These are phyloP conservation scores for Xylariaceae sp. DNA, from an alignment of 2,329 filamentous ascomycete species.

Conservation along the genomic window DNA sequence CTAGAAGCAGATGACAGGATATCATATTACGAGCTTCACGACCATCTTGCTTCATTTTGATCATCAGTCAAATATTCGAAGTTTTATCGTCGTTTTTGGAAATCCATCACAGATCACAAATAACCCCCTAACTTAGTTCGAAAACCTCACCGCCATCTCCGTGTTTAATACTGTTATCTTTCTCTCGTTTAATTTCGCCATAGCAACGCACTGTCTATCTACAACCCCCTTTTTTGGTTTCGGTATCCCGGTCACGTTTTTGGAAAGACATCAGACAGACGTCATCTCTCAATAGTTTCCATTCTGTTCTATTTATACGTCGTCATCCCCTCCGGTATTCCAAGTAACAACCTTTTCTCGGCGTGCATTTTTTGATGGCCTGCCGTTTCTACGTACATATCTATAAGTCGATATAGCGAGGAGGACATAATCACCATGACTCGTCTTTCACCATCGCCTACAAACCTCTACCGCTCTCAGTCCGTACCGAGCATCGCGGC, in stretches of 20 bases:
- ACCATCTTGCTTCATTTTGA: too few relatives aligned
- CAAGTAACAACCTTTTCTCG: neutral
- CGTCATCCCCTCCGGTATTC: neutral
- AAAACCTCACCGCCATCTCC: too few relatives aligned
- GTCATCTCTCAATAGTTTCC: neutral
- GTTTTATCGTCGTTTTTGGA: too few relatives aligned
- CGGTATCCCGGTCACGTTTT: neutral
- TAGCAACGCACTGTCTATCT: too few relatives aligned
- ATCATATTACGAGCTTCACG: too few relatives aligned
- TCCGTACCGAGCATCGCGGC: slow-evolving; percentile 39
- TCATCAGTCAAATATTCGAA: too few relatives aligned
- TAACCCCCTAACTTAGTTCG: too few relatives aligned
- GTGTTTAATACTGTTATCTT: too few relatives aligned
- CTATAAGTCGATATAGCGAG: slow-evolving; percentile 12
- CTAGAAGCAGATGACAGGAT: too few relatives aligned
- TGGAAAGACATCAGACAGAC: neutral
- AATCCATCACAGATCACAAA: too few relatives aligned
- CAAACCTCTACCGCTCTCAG: slow-evolving; percentile 24
- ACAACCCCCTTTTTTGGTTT: neutral
- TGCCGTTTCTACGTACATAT: neutral
- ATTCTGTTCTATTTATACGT: neutral
- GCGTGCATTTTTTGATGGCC: neutral
- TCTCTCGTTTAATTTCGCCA: too few relatives aligned
- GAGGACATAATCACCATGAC: slow-evolving; percentile 20
- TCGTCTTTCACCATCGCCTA: slow-evolving; percentile 18